Evolutionary conservation across 352 stramenopile genomes (phyloP), one percentile per base, ranked within the genome.

Genomic region (Phytophthora sp.): DNA sequence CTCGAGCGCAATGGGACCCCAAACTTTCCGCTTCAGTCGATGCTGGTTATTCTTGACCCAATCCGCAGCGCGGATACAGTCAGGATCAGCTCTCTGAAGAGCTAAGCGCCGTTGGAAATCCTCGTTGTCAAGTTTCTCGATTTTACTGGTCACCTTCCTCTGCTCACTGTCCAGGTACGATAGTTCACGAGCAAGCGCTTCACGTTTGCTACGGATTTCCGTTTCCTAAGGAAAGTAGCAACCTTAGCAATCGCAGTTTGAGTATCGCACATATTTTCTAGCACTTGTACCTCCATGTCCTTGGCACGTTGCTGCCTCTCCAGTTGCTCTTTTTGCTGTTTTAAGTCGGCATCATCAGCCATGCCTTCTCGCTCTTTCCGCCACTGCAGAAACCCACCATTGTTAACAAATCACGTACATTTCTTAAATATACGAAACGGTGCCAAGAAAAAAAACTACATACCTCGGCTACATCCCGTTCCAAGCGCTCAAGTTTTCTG

Each of bases 1-100:
- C 69, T 96, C 84, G 3, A 95, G 72, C 18, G 85, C 87, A 28
- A 96, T 70, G 0, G 88, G 88, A 0, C 88, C 88, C 86, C 87
- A 96, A 0, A 95, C 88, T 53, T 89, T 91, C 17, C 84, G 75
- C 48, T 87, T 78, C 3, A 96, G 64, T 20, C 77, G 76, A 53
- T 84, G 52, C 20, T 79, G 71, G 38, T 96, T 94, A 9, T 77
- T 69, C 49, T 88, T 76, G 27, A 92, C 74, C 88, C 88, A 96
- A 4, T 95, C 82, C 0, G 81, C 78, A 15, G 85, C 88, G 20
- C 74, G 80, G 28, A 95, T 87, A 15, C 78, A 87, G 54, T 95
- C 85, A 11, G 76, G 66, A 53, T 96, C 88, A 31, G 55, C 72
- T 43, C 66, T 73, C 26, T 87, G 67, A 13, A 96, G 74, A 9